These are phyloP conservation scores for Mycena sp. DNA, from an alignment of 1,284 basidiomycete genomes.

Conservation along the genomic window DNA sequence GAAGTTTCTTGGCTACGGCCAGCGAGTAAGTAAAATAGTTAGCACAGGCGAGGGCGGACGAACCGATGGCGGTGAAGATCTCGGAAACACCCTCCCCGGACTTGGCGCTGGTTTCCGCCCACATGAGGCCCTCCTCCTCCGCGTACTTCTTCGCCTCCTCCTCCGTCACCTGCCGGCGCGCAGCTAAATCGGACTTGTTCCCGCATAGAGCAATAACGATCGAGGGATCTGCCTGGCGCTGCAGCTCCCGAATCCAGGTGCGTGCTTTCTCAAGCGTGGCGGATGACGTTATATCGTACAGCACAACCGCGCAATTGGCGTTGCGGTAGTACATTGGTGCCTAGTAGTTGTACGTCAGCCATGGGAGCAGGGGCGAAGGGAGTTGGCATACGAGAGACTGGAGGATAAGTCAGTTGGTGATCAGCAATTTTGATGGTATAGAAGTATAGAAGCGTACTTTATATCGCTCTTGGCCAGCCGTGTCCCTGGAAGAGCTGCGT, in stretches of 20 bases:
- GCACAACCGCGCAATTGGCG: constrained; percentile 88
- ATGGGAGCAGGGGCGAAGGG: constrained; percentile 3
- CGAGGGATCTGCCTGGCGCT: constrained; percentile 96
- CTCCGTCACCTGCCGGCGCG: constrained; percentile 81
- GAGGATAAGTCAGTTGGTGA: constrained; percentile 21
- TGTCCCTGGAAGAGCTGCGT: constrained; percentile 71
- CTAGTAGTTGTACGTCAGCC: constrained; percentile 45
- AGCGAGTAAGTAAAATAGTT: not conserved
- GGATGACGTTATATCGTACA: constrained; percentile 89
- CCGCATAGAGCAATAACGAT: constrained; percentile 97
- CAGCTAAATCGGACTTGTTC: constrained; percentile 92
- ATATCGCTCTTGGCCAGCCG: constrained; percentile 93
- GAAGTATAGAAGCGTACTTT: constrained; percentile 63
- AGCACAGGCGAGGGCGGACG: constrained; percentile 36
- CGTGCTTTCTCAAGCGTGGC: constrained; percentile 95
- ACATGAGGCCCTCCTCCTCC: constrained; percentile 94
- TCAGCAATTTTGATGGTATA: too few species aligned
- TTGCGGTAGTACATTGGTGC: constrained; percentile 96
- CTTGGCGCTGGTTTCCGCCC: constrained; percentile 97
- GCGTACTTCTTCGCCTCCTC: constrained; percentile 95
- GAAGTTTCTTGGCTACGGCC: constrained; percentile 79
- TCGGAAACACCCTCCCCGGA: constrained; percentile 90
- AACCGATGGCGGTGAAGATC: constrained; percentile 90
- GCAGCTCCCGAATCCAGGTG: constrained; percentile 96
- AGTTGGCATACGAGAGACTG: constrained; percentile 65